A percentile compares a stretch with the other conserved stretches of the same genome.
Evolutionary conservation across 495 filamentous ascomycete genomes (phyloP).

Genomic region (Jackrogersella multiformis): DNA sequence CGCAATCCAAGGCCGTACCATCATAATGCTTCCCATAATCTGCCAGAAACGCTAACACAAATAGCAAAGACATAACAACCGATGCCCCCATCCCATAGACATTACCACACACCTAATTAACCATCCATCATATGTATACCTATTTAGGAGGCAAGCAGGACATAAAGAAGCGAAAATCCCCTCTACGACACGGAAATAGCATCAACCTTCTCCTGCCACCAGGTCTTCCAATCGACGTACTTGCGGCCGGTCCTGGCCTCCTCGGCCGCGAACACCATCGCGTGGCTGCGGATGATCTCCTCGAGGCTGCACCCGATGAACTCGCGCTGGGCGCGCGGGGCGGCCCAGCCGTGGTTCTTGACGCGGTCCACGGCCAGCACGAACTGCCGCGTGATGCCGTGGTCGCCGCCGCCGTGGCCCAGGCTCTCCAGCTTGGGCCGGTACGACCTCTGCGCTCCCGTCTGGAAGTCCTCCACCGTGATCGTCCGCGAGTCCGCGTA

Average conservation of each 20-base stretch:
- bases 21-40: not conserved
- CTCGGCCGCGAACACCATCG: slow-evolving; percentile 93
- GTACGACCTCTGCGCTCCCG: slow-evolving; percentile 62
- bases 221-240: slow-evolving; percentile 78
- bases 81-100: not conserved
- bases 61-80: not conserved
- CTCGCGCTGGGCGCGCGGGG: slow-evolving; percentile 75
- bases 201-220: slow-evolving; percentile 73
- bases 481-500: slow-evolving; percentile 77
- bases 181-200: not conserved
- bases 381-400: slow-evolving; percentile 81
- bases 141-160: not conserved
- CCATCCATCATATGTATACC: not conserved
- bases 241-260: slow-evolving; percentile 75
- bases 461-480: slow-evolving; percentile 69
- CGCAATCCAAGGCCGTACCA: not conserved
- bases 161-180: not conserved
- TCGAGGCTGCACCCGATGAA: slow-evolving; percentile 84
- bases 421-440: slow-evolving; percentile 61
- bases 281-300: slow-evolving; percentile 88
- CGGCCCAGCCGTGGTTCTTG: slow-evolving; percentile 71
- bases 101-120: too few relatives aligned
- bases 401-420: slow-evolving; percentile 89
- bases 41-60: not conserved
- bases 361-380: slow-evolving; percentile 83